Evolutionary conservation across 331 rosid species (phyloP).

Genomic region (Dryas integrifolia): DNA sequence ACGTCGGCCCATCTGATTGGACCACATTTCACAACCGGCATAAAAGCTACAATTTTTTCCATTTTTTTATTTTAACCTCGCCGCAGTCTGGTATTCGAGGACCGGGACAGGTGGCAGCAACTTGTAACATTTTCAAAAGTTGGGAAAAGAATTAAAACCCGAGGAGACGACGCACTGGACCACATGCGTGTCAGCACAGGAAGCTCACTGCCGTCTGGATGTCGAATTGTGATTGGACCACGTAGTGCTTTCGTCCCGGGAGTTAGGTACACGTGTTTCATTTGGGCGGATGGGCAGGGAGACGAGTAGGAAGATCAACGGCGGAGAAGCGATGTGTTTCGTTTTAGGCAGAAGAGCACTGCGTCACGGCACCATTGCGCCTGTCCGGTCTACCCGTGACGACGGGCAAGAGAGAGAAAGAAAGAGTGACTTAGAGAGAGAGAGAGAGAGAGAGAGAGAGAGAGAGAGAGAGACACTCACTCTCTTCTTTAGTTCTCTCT

Average conservation of each 20-base stretch:
- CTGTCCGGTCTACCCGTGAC: conserved; percentile 23
- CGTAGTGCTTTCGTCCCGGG: conserved; percentile 4
- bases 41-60: not conserved
- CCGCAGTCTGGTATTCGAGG: not conserved
- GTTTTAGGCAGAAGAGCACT: conserved; percentile 17
- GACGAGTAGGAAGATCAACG: conserved; percentile 16
- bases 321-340: not conserved
- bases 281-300: not conserved
- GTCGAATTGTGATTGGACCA: conserved; percentile 32
- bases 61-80: too few relatives aligned
- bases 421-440: not conserved
- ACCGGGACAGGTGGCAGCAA: not conserved
- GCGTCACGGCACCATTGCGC: conserved; percentile 28
- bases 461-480: not conserved
- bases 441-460: too few relatives aligned
- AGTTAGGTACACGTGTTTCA: conserved; percentile 31
- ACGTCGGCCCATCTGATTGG: conserved; percentile 42
- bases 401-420: conserved; percentile 9
- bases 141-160: conserved; percentile 2
- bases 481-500: not conserved
- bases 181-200: conserved; percentile 51
- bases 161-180: conserved; percentile 14
- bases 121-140: not conserved
- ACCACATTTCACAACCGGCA: conserved; percentile 26
- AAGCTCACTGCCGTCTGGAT: conserved; percentile 18